Evolutionary conservation across 192 early-diverging fungal species (phyloP).

Genomic region (Coemansia sp.): DNA sequence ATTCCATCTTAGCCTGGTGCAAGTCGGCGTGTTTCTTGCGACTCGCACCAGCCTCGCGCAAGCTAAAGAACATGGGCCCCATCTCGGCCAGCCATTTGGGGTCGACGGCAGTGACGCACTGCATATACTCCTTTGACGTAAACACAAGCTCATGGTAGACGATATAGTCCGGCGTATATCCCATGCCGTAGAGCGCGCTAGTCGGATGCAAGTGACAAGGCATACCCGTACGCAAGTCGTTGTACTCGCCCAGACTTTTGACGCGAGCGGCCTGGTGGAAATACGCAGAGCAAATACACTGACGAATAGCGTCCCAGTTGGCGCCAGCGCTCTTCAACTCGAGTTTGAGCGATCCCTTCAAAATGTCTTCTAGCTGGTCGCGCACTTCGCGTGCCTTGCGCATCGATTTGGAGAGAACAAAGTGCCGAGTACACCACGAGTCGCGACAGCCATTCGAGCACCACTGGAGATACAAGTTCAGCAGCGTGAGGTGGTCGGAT

Average conservation of each 20-base stretch:
- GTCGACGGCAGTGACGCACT: conserved; percentile 97
- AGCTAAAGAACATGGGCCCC: too few species aligned
- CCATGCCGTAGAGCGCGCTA: conserved; percentile 84
- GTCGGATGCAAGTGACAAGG: conserved; percentile 97
- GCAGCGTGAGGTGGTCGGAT: too few species aligned
- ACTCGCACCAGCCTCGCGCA: too few species aligned
- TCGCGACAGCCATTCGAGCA: too few species aligned
- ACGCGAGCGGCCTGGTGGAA: conserved; percentile 95
- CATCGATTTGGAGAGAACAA: too few species aligned
- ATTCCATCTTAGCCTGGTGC: too few species aligned
- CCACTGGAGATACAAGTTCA: too few species aligned
- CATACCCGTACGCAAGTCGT: conserved; percentile 96
- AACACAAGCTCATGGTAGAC: conserved; percentile 97
- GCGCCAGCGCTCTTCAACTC: conserved; percentile 75
- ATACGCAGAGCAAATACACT: conserved; percentile 96
- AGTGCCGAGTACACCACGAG: too few species aligned
- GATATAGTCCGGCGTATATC: conserved; percentile 89
- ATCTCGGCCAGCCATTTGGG: conserved; percentile 38
- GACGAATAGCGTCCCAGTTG: conserved; percentile 92
- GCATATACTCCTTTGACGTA: conserved; percentile 99
- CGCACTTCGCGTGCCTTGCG: too few species aligned
- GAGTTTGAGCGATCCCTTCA: conserved; percentile 48
- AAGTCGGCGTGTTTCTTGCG: too few species aligned
- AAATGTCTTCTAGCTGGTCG: too few species aligned
- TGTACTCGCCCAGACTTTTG: conserved; percentile 96